Percentiles rank a stretch among this genome's conserved stretches.
phyloP scores from a whole-genome alignment of 2,329 filamentous ascomycete species.

The Aspergillus ruber region DNA sequence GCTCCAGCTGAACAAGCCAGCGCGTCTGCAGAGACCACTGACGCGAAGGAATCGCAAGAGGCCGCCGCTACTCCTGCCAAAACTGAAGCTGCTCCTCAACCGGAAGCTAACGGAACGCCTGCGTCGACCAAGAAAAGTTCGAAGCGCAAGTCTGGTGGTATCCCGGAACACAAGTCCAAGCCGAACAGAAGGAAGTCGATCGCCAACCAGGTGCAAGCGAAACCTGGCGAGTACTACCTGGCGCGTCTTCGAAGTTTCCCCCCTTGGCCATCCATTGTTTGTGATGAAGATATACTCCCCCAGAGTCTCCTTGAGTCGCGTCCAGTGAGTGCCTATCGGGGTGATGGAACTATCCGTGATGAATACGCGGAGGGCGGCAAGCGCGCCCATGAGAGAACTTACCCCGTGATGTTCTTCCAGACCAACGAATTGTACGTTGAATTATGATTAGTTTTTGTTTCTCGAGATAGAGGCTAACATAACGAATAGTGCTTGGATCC shows the following conservation, averaged over 20 bases:
- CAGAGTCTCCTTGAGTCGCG: slow-evolving; percentile 66
- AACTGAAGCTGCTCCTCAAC: slow-evolving; percentile 21
- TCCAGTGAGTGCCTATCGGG: slow-evolving; percentile 73
- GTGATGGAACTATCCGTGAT: slow-evolving; percentile 80
- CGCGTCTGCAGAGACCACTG: slow-evolving; percentile 15
- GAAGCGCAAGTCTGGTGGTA: slow-evolving; percentile 65
- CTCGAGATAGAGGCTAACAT: background rate
- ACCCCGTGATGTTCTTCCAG: slow-evolving; percentile 87
- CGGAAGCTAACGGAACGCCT: slow-evolving; percentile 43
- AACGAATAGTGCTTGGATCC: slow-evolving; percentile 71
- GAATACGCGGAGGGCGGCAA: slow-evolving; percentile 85
- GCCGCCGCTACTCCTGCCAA: slow-evolving; percentile 18
- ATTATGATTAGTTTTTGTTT: background rate
- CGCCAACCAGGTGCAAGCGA: slow-evolving; percentile 66
- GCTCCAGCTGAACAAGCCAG: slow-evolving; percentile 22
- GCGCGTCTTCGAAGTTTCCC: slow-evolving; percentile 92
- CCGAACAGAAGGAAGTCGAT: slow-evolving; percentile 79
- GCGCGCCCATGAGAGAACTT: slow-evolving; percentile 76
- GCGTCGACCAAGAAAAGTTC: slow-evolving; percentile 46
- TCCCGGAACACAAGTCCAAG: slow-evolving; percentile 63
- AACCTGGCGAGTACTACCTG: slow-evolving; percentile 87
- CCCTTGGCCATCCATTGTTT: slow-evolving; percentile 89
- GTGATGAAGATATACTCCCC: slow-evolving; percentile 90
- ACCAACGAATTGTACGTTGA: slow-evolving; percentile 93
- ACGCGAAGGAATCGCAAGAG: slow-evolving; percentile 20